Conservation (phyloP, 1,284 basidiomycete genomes). For the Volvariella surrecta region DNA sequence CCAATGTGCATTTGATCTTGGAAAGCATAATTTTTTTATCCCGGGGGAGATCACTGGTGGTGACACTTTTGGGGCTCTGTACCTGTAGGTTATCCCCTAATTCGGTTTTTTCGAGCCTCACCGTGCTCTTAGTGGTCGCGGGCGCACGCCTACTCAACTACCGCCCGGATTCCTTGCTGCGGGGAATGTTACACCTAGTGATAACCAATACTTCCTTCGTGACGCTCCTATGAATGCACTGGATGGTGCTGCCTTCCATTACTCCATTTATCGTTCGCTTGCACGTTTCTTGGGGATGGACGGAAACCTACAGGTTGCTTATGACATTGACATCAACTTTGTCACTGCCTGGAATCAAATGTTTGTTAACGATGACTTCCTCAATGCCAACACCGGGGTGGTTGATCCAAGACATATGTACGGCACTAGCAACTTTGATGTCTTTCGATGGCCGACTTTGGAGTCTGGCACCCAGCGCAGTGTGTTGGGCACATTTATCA, state of each 20-base stretch:
- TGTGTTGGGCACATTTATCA: constrained; percentile 71
- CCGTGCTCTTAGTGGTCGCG: constrained; percentile 56
- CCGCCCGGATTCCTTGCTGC: constrained; percentile 62
- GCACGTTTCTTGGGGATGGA: constrained; percentile 88
- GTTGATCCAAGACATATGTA: constrained; percentile 85
- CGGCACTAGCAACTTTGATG: constrained; percentile 87
- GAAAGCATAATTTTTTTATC: constrained; percentile 85
- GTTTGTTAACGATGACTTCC: constrained; percentile 79
- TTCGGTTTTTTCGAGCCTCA: not conserved
- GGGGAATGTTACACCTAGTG: constrained; percentile 48
- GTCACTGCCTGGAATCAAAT: constrained; percentile 85
- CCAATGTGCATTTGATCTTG: constrained; percentile 58
- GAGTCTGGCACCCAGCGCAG: constrained; percentile 75
- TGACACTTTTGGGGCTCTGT: constrained; percentile 81
- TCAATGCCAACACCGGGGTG: constrained; percentile 59
- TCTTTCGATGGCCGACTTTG: constrained; percentile 86
- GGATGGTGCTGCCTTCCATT: constrained; percentile 83
- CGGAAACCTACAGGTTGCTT: constrained; percentile 82
- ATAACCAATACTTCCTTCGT: constrained; percentile 76
- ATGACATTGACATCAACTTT: constrained; percentile 76
- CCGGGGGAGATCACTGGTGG: constrained; percentile 93
- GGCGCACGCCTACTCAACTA: constrained; percentile 64
- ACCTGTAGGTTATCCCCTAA: constrained; percentile 47
- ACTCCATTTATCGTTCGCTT: constrained; percentile 82
- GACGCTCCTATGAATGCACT: constrained; percentile 51